phyloP scores from a whole-genome alignment of 2,329 filamentous ascomycete genomes.

The Fulvia fulva region DNA sequence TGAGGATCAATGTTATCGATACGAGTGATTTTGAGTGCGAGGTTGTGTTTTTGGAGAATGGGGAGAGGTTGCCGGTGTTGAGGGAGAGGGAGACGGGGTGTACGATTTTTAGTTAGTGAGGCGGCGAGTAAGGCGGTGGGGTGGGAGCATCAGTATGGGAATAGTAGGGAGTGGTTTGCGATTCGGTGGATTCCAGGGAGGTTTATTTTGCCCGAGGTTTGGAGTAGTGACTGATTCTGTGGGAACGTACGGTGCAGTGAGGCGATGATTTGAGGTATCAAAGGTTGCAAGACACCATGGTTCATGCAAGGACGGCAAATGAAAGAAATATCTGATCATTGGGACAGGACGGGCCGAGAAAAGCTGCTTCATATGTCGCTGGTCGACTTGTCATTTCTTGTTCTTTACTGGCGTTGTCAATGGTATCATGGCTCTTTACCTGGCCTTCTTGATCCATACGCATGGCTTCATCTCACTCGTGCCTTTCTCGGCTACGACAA shows the following conservation, averaged over 20 bases:
- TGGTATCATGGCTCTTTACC: neutral
- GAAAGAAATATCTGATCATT: no score
- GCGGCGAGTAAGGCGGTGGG: constrained; percentile 6
- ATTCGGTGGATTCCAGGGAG: constrained; percentile 1
- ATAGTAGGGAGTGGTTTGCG: constrained; percentile 8
- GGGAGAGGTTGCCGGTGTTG: constrained; percentile 3
- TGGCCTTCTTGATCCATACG: neutral
- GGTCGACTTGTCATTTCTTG: neutral
- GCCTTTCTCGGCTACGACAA: neutral
- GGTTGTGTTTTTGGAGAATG: constrained; percentile 4
- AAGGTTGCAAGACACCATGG: no score
- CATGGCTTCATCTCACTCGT: neutral
- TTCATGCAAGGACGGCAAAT: no score
- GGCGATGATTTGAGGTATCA: no score
- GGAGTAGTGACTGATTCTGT: neutral
- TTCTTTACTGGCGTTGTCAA: neutral
- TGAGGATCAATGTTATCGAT: constrained; percentile 6
- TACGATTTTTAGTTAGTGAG: constrained; percentile 3
- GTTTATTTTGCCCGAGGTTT: constrained; percentile 5
- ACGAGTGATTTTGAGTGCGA: constrained; percentile 5
- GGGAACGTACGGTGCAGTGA: neutral
- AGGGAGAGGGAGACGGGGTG: constrained; percentile 6
- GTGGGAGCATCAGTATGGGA: constrained; percentile 5
- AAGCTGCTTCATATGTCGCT: neutral
- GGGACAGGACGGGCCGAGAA: neutral